Base-by-base conservation (phyloP, 805 yeast genomes). In the Saturnispora besseyi region DNA sequence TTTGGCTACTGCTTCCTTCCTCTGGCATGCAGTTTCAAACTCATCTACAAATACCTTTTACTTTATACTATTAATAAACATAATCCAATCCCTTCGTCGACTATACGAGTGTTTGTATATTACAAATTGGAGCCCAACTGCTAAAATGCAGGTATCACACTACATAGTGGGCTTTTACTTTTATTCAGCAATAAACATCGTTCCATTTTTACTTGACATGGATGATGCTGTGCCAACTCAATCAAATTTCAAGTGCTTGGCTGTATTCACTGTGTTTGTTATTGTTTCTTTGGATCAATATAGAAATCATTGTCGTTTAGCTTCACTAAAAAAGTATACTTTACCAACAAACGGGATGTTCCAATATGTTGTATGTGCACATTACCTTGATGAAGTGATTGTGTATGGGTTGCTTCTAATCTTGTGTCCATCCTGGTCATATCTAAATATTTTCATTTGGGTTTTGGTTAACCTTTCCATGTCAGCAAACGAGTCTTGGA, bases 91-190 rank as follows among this genome's bases (percentile, higher is more conserved):
- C 1, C 15, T 66, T 2, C 66, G 89, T 58, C 66, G 93, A 52
- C 52, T 71, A 2, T 67, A 68, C 44, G 93, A 85, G 60, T 77
- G 84, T 41, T 51, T 68, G 2, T 68, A 56, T 46, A 69, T 84
- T 21, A 69, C 76, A 36, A 75, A 70, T 34, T 79, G 74, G 60
- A 68, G 75, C 3, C 41, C 61, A 2, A 58, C 59, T 1, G 72
- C 88, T 2, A 72, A 72, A 51, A 84, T 85, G 70, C 82, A 84
- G 58, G 57, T 83, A 34, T 68, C 78, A 1, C 93, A 85, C 63
- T 85, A 84, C 57, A 45, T 79, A 1, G 82, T 76, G 4, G 95
- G 93, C 0, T 32, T 82, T 4, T 68, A 72, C 56, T 84, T 79
- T 58, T 85, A 85, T 55, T 49, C 76, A 0, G 61, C 75, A 1